Conservation (phyloP, 2,329 filamentous ascomycete genomes). For the Mariannaea sp. region DNA sequence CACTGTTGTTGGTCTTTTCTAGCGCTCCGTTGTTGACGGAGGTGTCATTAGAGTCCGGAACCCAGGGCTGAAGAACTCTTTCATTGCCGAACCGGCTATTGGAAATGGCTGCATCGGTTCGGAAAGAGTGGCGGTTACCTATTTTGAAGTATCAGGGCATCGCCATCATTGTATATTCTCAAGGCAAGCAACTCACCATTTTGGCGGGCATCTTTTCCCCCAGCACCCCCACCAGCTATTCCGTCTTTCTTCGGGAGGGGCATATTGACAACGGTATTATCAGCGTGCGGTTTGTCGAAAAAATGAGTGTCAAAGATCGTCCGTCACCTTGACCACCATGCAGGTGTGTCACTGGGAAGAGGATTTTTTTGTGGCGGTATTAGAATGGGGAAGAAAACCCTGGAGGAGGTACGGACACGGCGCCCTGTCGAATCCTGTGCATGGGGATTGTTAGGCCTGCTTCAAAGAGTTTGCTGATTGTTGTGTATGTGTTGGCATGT, state of each 20-base stretch:
- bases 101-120: constrained; percentile 88
- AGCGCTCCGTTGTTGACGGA: constrained; percentile 72
- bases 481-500: constrained; percentile 1
- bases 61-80: constrained; percentile 80
- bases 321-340: constrained; percentile 33
- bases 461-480: not conserved
- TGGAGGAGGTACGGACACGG: constrained; percentile 26
- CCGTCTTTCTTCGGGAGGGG: constrained; percentile 48
- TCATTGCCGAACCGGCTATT: constrained; percentile 71
- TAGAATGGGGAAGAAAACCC: constrained; percentile 12
- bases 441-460: constrained; percentile 16
- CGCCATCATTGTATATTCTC: not conserved
- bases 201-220: constrained; percentile 41
- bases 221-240: constrained; percentile 39
- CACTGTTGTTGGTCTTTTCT: constrained; percentile 59
- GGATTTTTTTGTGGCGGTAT: constrained; percentile 26
- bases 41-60: constrained; percentile 65
- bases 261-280: constrained; percentile 40
- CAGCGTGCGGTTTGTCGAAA: constrained; percentile 33
- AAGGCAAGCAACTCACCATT: constrained; percentile 42
- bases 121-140: constrained; percentile 74
- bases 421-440: constrained; percentile 21
- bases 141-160: constrained; percentile 15
- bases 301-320: constrained; percentile 24
- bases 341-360: constrained; percentile 28